Evolutionary conservation across 1,284 basidiomycete genomes (phyloP).

Genomic region (Paramarasmius palmivorus): DNA sequence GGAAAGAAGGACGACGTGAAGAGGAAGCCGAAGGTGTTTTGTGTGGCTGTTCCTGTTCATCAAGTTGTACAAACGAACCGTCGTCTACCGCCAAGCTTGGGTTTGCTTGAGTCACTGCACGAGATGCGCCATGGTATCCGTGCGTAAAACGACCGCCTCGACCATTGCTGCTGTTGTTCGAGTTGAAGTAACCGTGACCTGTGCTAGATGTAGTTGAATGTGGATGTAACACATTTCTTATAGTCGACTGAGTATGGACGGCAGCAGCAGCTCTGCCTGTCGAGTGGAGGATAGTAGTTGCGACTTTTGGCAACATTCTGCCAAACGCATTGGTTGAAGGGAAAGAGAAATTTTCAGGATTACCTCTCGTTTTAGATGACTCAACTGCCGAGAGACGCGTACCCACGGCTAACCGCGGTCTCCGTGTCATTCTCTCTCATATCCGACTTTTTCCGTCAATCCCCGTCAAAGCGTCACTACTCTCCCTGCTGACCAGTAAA

Average conservation of each 20-base stretch:
- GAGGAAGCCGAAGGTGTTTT: slow-evolving; percentile 21
- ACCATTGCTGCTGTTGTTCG: slow-evolving; percentile 53
- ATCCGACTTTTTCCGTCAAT: too few species aligned
- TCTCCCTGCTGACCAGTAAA: too few species aligned
- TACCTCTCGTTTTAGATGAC: too few species aligned
- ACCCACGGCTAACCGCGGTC: too few species aligned
- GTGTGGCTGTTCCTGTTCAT: slow-evolving; percentile 68
- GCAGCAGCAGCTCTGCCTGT: slow-evolving; percentile 73
- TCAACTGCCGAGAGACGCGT: too few species aligned
- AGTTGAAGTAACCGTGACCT: slow-evolving; percentile 62
- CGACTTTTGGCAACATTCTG: slow-evolving; percentile 77
- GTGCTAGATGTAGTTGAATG: slow-evolving; percentile 47
- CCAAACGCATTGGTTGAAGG: background rate
- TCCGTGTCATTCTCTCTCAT: too few species aligned
- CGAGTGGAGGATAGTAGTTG: slow-evolving; percentile 71
- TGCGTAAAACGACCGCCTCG: slow-evolving; percentile 68
- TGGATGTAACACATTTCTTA: slow-evolving; percentile 72
- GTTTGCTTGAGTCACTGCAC: slow-evolving; percentile 71
- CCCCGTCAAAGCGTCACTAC: too few species aligned
- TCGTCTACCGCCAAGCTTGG: slow-evolving; percentile 50
- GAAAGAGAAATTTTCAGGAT: too few species aligned
- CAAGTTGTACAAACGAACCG: slow-evolving; percentile 40
- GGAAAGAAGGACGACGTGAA: slow-evolving; percentile 30
- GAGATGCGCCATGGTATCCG: slow-evolving; percentile 59
- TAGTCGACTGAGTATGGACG: slow-evolving; percentile 69